phyloP scores from a whole-genome alignment of 352 stramenopile species.

The Pilasporangium apinafurcum region DNA sequence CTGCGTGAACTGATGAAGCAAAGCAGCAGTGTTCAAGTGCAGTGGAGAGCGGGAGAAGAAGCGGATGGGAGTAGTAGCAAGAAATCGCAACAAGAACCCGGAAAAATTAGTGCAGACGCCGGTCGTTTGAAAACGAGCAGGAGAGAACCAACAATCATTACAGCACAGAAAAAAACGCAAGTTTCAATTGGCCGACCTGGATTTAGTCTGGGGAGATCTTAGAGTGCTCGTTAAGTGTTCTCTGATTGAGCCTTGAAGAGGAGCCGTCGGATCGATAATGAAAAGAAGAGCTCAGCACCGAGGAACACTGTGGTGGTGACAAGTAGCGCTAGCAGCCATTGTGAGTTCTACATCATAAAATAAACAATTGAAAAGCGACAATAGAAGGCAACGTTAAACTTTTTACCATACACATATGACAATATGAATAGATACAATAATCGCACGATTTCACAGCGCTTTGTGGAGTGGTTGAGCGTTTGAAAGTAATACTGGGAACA shows the following conservation, averaged over 20 bases:
- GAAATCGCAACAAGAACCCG: conserved; percentile 3
- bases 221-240: conserved; percentile 7
- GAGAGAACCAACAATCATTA: conserved; percentile 35
- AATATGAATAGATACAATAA: background rate
- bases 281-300: conserved; percentile 31
- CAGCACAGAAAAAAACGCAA: conserved; percentile 69
- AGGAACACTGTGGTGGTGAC: conserved; percentile 29
- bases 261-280: conserved; percentile 19
- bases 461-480: conserved; percentile 27
- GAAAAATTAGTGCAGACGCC: background rate
- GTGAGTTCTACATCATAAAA: conserved; percentile 18
- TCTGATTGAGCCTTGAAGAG: conserved; percentile 2
- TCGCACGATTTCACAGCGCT: conserved; percentile 53
- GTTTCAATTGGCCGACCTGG: conserved; percentile 73
- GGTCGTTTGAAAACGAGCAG: conserved; percentile 22
- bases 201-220: conserved; percentile 75
- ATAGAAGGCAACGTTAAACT: background rate
- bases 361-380: background rate
- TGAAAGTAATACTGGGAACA: conserved; percentile 67
- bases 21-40: conserved; percentile 78
- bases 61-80: background rate
- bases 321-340: conserved; percentile 26
- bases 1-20: conserved; percentile 95
- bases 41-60: conserved; percentile 20
- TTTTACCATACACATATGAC: background rate